phyloP scores from a whole-genome alignment of 2,329 filamentous ascomycete genomes.

The Botrytis fragariae region DNA sequence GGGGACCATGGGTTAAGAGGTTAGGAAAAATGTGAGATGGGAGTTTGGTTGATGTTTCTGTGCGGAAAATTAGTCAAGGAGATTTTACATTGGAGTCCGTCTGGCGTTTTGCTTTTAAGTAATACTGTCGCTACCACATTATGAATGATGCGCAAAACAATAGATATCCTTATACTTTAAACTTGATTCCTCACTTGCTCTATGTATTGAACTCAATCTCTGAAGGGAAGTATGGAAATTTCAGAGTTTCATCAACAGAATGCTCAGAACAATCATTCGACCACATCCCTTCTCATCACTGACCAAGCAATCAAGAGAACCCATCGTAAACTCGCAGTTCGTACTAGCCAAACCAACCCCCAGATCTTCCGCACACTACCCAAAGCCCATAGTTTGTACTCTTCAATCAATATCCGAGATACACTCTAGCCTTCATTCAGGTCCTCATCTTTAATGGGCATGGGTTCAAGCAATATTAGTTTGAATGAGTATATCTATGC shows the following conservation, averaged over 20 bases:
- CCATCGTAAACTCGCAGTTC: too few relatives aligned
- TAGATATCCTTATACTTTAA: background rate
- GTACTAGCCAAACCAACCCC: too few relatives aligned
- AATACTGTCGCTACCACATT: background rate
- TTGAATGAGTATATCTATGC: background rate
- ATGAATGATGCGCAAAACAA: background rate
- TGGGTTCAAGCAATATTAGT: rapidly evolving
- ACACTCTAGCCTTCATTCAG: background rate
- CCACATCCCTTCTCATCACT: background rate
- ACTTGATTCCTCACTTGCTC: background rate
- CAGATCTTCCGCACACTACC: background rate
- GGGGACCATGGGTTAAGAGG: constrained; percentile 1
- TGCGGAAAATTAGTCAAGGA: background rate
- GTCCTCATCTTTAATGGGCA: background rate
- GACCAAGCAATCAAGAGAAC: background rate
- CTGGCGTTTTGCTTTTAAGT: background rate
- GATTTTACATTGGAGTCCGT: background rate
- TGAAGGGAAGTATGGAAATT: too few relatives aligned
- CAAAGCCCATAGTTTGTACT: background rate
- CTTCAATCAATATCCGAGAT: background rate
- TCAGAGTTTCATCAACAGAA: background rate
- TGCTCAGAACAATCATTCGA: background rate
- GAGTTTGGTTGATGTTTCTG: too few relatives aligned
- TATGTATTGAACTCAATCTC: background rate
- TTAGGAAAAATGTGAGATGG: background rate